These are phyloP conservation scores for Aschersonia sp. DNA, from an alignment of 2,329 filamentous ascomycete species.

Conservation along the genomic window DNA sequence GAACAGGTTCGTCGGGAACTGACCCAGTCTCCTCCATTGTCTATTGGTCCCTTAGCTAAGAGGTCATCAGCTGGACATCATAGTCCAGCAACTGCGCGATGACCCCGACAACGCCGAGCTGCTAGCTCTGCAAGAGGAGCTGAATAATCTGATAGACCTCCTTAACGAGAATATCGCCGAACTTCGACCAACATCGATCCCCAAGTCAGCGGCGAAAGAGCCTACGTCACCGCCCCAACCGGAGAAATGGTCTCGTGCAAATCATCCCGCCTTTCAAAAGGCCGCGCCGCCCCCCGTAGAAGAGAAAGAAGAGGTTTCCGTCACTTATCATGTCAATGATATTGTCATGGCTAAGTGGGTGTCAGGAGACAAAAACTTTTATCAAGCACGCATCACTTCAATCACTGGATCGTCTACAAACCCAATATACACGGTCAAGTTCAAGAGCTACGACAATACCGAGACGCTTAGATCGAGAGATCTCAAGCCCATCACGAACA, in stretches of 20 bases:
- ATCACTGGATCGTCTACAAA: conserved; percentile 86
- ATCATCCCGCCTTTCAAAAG: conserved; percentile 64
- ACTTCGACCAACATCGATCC: conserved; percentile 41
- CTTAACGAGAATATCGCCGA: conserved; percentile 72
- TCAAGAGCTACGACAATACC: conserved; percentile 78
- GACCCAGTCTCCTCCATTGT: neutral
- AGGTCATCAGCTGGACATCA: conserved; percentile 53
- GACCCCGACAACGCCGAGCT: conserved; percentile 72
- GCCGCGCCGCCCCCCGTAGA: conserved; percentile 18
- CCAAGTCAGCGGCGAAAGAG: conserved; percentile 28
- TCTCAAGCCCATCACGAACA: conserved; percentile 65
- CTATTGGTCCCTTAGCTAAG: conserved; percentile 6
- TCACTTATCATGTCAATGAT: conserved; percentile 74
- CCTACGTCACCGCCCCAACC: conserved; percentile 35
- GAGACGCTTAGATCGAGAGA: conserved; percentile 74
- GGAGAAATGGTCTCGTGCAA: conserved; percentile 68
- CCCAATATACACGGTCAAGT: conserved; percentile 88
- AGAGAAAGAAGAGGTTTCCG: conserved; percentile 38
- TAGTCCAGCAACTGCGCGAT: conserved; percentile 60
- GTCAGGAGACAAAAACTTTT: conserved; percentile 78
- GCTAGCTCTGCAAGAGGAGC: conserved; percentile 61
- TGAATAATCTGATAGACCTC: conserved; percentile 67
- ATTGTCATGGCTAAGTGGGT: conserved; percentile 82
- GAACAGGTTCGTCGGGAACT: conserved; percentile 32
- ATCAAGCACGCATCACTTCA: conserved; percentile 82